These are phyloP conservation scores for Saccharomyces eubayanus DNA, from an alignment of 805 yeast genomes.

Conservation along the genomic window DNA sequence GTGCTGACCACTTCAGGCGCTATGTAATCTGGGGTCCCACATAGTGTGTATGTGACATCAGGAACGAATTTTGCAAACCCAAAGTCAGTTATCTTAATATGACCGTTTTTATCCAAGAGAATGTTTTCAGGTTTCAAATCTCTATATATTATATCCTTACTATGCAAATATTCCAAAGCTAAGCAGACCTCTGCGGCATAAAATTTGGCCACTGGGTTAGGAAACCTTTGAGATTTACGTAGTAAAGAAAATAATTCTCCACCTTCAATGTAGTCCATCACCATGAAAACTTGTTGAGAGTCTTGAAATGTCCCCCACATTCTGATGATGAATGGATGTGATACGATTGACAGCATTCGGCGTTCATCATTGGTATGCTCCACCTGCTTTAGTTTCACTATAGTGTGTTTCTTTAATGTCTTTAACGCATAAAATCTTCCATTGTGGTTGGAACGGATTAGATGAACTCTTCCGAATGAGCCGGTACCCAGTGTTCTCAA, in stretches of 20 bases:
- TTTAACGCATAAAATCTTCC: constrained; percentile 91
- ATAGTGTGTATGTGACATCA: constrained; percentile 85
- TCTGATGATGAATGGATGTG: constrained; percentile 83
- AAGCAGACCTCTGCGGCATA: constrained; percentile 86
- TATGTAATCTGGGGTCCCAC: constrained; percentile 94
- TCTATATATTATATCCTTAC: constrained; percentile 78
- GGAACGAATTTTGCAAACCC: constrained; percentile 92
- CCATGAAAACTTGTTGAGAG: constrained; percentile 74
- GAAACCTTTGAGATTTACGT: constrained; percentile 83
- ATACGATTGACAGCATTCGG: constrained; percentile 74
- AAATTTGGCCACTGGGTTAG: constrained; percentile 92
- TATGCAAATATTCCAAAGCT: constrained; percentile 82
- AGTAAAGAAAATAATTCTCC: constrained; percentile 84
- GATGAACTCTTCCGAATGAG: constrained; percentile 89
- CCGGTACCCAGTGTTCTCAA: constrained; percentile 91
- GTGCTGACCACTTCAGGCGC: constrained; percentile 95
- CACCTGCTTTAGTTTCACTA: constrained; percentile 86
- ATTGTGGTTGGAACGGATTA: constrained; percentile 81
- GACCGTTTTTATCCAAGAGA: constrained; percentile 79
- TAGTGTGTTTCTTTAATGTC: constrained; percentile 77
- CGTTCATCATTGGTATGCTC: constrained; percentile 96
- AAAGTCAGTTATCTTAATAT: constrained; percentile 85
- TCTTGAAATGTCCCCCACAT: constrained; percentile 98
- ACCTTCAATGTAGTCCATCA: constrained; percentile 95
- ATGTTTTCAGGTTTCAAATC: constrained; percentile 93